These are phyloP conservation scores for Lepiota venenata DNA, from an alignment of 768 basidiomycete species.

Conservation along the genomic window DNA sequence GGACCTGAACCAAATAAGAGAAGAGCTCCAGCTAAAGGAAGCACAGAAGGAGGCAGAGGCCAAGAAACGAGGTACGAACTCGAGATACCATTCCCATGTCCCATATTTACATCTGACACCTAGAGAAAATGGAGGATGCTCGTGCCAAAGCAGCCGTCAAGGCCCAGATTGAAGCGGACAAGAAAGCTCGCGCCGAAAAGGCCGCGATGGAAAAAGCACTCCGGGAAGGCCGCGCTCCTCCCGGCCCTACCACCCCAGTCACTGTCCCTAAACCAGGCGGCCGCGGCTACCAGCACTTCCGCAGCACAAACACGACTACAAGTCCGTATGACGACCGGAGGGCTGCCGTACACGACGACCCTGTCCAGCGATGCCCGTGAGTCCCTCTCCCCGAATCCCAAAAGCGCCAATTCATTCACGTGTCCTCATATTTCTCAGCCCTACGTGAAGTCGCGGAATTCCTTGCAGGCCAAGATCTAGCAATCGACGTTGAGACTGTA, in stretches of 20 bases:
- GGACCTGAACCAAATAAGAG: slow-evolving; percentile 72
- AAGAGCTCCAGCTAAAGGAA: slow-evolving; percentile 77
- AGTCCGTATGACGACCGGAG: slow-evolving; percentile 81
- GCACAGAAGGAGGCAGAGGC: slow-evolving; percentile 80
- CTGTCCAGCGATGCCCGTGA: slow-evolving; percentile 75
- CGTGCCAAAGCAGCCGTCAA: slow-evolving; percentile 85
- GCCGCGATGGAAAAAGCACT: slow-evolving; percentile 88
- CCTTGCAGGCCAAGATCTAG: slow-evolving; percentile 69
- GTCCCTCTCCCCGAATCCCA: slow-evolving; percentile 24
- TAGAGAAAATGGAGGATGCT: slow-evolving; percentile 89
- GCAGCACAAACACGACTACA: slow-evolving; percentile 82
- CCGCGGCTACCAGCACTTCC: slow-evolving; percentile 35
- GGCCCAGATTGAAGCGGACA: slow-evolving; percentile 87
- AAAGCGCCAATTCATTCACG: background rate
- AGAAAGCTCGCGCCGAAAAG: slow-evolving; percentile 83
- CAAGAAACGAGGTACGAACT: slow-evolving; percentile 63
- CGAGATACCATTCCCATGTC: background rate
- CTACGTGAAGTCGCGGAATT: slow-evolving; percentile 86
- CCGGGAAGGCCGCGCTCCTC: slow-evolving; percentile 63
- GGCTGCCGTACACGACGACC: slow-evolving; percentile 77
- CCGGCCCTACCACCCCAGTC: slow-evolving; percentile 18
- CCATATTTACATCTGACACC: background rate
- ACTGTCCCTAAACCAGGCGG: slow-evolving; percentile 28
- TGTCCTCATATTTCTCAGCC: slow-evolving; percentile 38
- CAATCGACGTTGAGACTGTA: slow-evolving; percentile 75